Percentiles rank a stretch among this genome's conserved stretches.
Conservation (phyloP, 352 stramenopile species). For the Peronospora destructor region DNA sequence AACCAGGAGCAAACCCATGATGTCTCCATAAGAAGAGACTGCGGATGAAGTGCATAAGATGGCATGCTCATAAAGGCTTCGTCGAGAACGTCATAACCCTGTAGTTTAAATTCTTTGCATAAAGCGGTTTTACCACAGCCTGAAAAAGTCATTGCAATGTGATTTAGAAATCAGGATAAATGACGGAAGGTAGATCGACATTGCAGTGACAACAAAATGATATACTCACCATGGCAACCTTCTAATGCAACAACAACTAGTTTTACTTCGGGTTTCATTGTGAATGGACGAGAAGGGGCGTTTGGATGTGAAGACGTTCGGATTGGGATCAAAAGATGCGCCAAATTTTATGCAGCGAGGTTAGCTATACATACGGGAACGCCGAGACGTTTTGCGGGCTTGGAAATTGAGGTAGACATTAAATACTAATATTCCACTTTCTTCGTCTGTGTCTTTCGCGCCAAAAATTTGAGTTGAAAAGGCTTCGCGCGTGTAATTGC, state of each 20-base stretch:
- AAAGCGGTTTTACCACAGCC: slow-evolving; percentile 78
- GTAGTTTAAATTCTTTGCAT: slow-evolving; percentile 62
- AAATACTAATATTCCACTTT: neutral
- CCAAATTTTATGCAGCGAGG: slow-evolving; percentile 2
- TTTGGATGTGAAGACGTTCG: slow-evolving; percentile 4
- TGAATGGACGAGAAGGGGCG: neutral
- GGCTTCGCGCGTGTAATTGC: neutral
- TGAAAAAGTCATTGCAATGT: slow-evolving; percentile 8
- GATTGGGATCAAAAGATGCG: slow-evolving; percentile 12
- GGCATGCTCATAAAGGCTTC: slow-evolving; percentile 88
- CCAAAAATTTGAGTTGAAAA: slow-evolving; percentile 16
- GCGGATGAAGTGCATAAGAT: slow-evolving; percentile 74
- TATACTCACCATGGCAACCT: slow-evolving; percentile 71
- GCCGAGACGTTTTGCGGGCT: slow-evolving; percentile 2
- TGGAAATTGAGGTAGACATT: neutral
- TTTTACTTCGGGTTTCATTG: slow-evolving; percentile 44
- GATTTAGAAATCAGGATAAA: slow-evolving; percentile 1
- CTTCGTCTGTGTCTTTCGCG: slow-evolving; percentile 13
- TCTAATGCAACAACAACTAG: slow-evolving; percentile 82
- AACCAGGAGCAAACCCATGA: slow-evolving; percentile 89
- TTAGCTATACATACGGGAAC: neutral
- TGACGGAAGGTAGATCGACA: too few species aligned
- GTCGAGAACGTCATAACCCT: slow-evolving; percentile 75
- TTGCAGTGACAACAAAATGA: too few species aligned
- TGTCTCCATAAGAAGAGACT: slow-evolving; percentile 87